These are phyloP conservation scores for Carex arenaria DNA, from an alignment of 202 grass and related monocot species.

Conservation along the genomic window DNA sequence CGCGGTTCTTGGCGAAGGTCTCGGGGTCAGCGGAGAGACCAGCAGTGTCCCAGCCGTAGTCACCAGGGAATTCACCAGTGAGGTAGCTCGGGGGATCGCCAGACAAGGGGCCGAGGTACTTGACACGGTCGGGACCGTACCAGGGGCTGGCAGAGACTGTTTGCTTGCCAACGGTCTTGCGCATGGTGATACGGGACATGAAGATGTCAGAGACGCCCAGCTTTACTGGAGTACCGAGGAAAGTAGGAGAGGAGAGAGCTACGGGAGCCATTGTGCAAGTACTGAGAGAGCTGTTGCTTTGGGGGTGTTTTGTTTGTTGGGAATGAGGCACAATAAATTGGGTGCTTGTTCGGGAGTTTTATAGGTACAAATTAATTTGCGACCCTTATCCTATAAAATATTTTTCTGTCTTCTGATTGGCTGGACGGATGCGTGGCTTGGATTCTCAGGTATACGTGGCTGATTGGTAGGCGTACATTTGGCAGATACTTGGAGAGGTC, in stretches of 20 bases:
- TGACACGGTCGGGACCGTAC: constrained; percentile 70
- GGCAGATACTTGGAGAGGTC: neutral
- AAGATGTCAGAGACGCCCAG: neutral
- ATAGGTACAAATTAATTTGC: constrained; percentile 7
- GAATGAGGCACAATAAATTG: neutral
- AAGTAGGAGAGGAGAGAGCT: constrained; percentile 41
- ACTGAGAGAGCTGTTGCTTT: neutral
- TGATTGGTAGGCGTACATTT: neutral
- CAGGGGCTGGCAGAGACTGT: constrained; percentile 48
- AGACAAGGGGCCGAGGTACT: constrained; percentile 66
- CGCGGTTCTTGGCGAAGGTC: constrained; percentile 76
- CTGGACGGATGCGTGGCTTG: neutral
- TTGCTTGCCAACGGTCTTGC: constrained; percentile 46
- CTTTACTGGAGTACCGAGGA: constrained; percentile 50
- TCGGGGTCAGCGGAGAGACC: constrained; percentile 68
- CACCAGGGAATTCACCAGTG: constrained; percentile 62
- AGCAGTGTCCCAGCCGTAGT: constrained; percentile 81
- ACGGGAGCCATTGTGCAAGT: constrained; percentile 35
- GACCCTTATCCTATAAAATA: constrained; percentile 13
- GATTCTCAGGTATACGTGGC: constrained; percentile 11
- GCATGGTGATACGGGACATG: constrained; percentile 45
- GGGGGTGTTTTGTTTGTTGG: neutral
- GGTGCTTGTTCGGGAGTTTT: neutral
- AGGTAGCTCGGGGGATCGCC: constrained; percentile 80
- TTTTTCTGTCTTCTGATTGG: constrained; percentile 22